Base-by-base conservation (phyloP, 2,329 filamentous ascomycete genomes). In the Grosmannia huntii region DNA sequence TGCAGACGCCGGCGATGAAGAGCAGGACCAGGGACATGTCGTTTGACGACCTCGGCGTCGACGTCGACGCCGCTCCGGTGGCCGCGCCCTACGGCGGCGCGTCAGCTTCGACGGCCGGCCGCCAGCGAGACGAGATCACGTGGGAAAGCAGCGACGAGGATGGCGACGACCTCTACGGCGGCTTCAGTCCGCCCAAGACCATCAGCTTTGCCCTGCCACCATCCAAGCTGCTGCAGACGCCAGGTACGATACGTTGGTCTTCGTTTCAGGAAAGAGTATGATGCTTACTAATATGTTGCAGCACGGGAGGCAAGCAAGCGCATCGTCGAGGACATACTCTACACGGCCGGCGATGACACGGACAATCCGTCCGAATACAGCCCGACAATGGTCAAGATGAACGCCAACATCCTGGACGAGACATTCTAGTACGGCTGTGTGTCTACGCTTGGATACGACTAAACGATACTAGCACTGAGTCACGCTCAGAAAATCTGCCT, bases 111-210 rank as follows among this genome's bases (percentile, higher is more conserved):
- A 19, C 41, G 7, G 41, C 41, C 41, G 41, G 16, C 16, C 41
- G 19, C 16, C n/a, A 25, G 25, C 12, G 48, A 27, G 25, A 28
- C 57, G 82, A 85, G 67, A 82, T 84, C 59, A 78, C 76, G 21
- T 94, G 90, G 85, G 86, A 91, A 57, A 86, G 90, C 61, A 84
- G 83, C 58, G 86, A 87, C 31, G 81, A 83, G 11, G 81, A 85
- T 54, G 81, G 81, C 46, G 78, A 77, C 27, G 81, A 78, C 49
- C 67, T 82, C 6, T 85, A 86, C 60, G 80, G 80, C 7, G 89
- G 85, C 6, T 86, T 90, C 71, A 96, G 89, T 66, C 94, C 94
- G 31, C 94, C 94, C 0, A 97, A 97, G 76, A 94, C 89, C 12
- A 91, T 95, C 60, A 87, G 91, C 66, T 95, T 95, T 69, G 85